A percentile compares a stretch with the other conserved stretches of the same genome.
These are phyloP conservation scores for Periconia sp. DNA, from an alignment of 2,329 filamentous ascomycete genomes.

Conservation along the genomic window DNA sequence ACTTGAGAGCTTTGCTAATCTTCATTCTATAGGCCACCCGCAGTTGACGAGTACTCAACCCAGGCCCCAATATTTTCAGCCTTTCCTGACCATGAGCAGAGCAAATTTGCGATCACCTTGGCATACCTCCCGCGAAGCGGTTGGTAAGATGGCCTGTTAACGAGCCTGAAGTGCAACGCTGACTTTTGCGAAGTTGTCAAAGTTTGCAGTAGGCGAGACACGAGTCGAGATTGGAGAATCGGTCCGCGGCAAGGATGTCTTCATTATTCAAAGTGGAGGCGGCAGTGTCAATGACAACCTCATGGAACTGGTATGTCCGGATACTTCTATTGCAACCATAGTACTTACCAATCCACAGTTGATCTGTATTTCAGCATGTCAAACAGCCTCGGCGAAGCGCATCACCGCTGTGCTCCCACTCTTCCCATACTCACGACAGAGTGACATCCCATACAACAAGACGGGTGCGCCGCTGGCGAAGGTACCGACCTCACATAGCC, in stretches of 20 bases:
- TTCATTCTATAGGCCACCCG: constrained; percentile 10
- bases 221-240: constrained; percentile 96
- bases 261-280: constrained; percentile 93
- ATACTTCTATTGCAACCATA: constrained; percentile 27
- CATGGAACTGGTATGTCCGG: constrained; percentile 66
- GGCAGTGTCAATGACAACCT: constrained; percentile 95
- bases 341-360: constrained; percentile 55
- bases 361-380: constrained; percentile 98
- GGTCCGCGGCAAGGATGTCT: constrained; percentile 94
- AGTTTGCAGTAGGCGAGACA: constrained; percentile 95
- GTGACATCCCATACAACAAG: constrained; percentile 97
- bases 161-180: not conserved
- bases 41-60: constrained; percentile 11
- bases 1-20: constrained; percentile 1
- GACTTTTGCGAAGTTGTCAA: constrained; percentile 62
- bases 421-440: constrained; percentile 96
- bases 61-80: not conserved
- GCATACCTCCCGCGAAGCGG: constrained; percentile 83
- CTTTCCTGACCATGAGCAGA: constrained; percentile 20
- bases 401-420: constrained; percentile 94
- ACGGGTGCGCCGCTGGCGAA: constrained; percentile 85
- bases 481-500: constrained; percentile 52
- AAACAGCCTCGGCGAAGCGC: constrained; percentile 87
- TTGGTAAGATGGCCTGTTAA: constrained; percentile 47
- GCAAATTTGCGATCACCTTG: constrained; percentile 85